Evolutionary conservation across 495 filamentous ascomycete genomes (phyloP).

Genomic region (Neurospora sp.): DNA sequence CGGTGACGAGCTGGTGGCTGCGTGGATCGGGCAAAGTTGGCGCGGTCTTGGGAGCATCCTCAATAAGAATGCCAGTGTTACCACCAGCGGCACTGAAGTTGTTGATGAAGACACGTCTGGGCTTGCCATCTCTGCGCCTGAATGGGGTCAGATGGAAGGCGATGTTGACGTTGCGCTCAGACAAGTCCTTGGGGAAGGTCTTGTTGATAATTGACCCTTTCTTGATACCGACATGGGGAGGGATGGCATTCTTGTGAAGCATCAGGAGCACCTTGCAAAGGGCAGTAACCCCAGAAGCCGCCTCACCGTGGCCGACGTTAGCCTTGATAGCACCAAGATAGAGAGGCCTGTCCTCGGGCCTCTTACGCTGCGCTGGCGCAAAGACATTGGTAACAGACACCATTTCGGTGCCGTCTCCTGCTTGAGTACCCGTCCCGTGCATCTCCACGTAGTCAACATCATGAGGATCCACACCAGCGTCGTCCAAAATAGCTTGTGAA

Average conservation of each 20-base stretch:
- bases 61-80: conserved; percentile 53
- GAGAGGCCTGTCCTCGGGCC: conserved; percentile 59
- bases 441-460: conserved; percentile 78
- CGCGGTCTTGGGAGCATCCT: conserved; percentile 38
- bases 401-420: conserved; percentile 75
- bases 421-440: conserved; percentile 84
- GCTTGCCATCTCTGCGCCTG: conserved; percentile 48
- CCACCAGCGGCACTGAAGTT: conserved; percentile 64
- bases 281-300: conserved; percentile 73
- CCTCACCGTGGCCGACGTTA: conserved; percentile 85
- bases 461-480: conserved; percentile 59
- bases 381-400: conserved; percentile 69
- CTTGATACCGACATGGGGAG: conserved; percentile 85
- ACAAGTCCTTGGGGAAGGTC: conserved; percentile 66
- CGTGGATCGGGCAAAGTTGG: conserved; percentile 35
- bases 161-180: conserved; percentile 64
- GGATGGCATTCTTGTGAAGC: conserved; percentile 74
- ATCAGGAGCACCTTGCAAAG: conserved; percentile 82
- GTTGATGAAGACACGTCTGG: conserved; percentile 54
- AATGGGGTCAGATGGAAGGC: conserved; percentile 52
- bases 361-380: conserved; percentile 56
- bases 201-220: conserved; percentile 57
- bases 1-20: conserved; percentile 41
- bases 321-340: conserved; percentile 79
- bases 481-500: conserved; percentile 57